Evolutionary conservation across 345 rosid species (phyloP).

Genomic region (Mallotus nudiflorus): DNA sequence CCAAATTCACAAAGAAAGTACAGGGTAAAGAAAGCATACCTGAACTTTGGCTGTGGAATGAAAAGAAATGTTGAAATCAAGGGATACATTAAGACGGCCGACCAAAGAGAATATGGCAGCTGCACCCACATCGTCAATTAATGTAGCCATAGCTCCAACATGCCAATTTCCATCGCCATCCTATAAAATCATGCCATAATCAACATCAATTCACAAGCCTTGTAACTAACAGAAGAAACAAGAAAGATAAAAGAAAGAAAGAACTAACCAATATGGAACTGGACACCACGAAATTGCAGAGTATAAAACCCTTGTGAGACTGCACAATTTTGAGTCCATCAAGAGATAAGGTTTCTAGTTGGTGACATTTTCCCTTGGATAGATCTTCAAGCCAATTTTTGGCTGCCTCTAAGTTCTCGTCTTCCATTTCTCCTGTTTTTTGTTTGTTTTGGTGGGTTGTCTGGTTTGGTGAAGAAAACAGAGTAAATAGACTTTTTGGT

Average conservation of each 20-base stretch:
- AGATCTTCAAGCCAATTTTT: slow-evolving; percentile 18
- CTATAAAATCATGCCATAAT: slow-evolving; percentile 10
- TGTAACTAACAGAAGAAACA: neutral
- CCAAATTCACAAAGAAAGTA: no score
- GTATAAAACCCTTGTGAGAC: slow-evolving; percentile 32
- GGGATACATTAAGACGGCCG: slow-evolving; percentile 34
- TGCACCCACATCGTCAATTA: slow-evolving; percentile 52
- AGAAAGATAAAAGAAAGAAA: neutral
- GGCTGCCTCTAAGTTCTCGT: slow-evolving; percentile 4
- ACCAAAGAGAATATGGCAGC: slow-evolving; percentile 35
- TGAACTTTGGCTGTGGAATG: slow-evolving; percentile 49
- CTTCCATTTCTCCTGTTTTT: slow-evolving; percentile 14
- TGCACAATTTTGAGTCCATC: slow-evolving; percentile 26
- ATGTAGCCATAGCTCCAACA: slow-evolving; percentile 52
- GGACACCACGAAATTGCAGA: slow-evolving; percentile 40
- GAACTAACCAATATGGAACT: slow-evolving; percentile 25
- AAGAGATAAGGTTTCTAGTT: slow-evolving; percentile 19
- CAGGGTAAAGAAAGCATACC: slow-evolving; percentile 17
- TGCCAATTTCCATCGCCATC: slow-evolving; percentile 50
- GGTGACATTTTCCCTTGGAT: slow-evolving; percentile 16
- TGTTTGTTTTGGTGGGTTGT: no score
- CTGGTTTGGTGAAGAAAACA: no score
- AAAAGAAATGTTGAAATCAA: slow-evolving; percentile 51
- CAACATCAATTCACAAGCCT: neutral
- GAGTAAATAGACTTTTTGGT: no score